Evolutionary conservation across 1,284 basidiomycete species (phyloP), one percentile per base, ranked within the genome.

Genomic region (Blastosporella zonata): DNA sequence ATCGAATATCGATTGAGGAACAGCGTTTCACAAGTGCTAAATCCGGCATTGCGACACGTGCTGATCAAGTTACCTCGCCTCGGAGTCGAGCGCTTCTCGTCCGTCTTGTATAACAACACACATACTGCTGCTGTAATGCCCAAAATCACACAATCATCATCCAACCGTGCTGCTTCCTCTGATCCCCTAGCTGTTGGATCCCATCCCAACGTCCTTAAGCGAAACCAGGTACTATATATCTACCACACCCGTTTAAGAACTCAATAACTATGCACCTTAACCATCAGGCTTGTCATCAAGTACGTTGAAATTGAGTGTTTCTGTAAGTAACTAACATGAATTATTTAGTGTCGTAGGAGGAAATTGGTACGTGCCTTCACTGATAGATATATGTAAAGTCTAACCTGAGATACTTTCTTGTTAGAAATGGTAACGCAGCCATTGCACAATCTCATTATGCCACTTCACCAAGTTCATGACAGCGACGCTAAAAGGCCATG

Each of bases 401-500:
- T 17, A 29, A 31, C 54, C 23, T 29, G 15, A 53, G 48, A 58
- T 39, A 59, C 39, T 22, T 29, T 37, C 40, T 44, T 43, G 46
- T 28, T 52, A 84, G 82, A 85, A 85, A 82, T 85, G 82, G 83
- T 84, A 70, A 56, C 34, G 49, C 52, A 34, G 40, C 43, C 35
- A 13, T 49, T 45, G 29, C 22, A 52, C 33, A 25, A 35, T 27
- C 17, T 46, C 48, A 36, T 31, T 17, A 20, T 12, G 25, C n/a
- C 34, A 40, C 41, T 25, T 43, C 25, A 47, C 51, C 44, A 54
- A 42, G 31, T 46, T 34, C 47, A 44, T 48, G 36, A 3, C 49
- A 85, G 82, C 59, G 83, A 86, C 56, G 81, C 83, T n/a, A 82
- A 82, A 61, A 69, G 79, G 36, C 83, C 83, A 9, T 85, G 83